Evolutionary conservation across 1,139 yeast species (phyloP), one percentile per base, ranked within the genome.

Genomic region (Spencermartinsiella ligniputridi): DNA sequence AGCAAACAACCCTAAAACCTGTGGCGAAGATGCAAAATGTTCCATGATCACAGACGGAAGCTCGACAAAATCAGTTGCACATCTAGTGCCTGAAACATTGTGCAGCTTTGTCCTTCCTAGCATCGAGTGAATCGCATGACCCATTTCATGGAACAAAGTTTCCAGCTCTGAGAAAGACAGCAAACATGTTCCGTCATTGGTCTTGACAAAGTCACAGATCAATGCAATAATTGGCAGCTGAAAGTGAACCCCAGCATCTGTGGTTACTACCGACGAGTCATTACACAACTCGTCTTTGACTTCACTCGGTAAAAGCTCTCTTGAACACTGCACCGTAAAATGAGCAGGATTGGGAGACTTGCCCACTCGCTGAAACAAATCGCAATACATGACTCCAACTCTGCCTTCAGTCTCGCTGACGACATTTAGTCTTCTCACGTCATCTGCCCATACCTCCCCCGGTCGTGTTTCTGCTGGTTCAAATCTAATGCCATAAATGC

Each of bases 91-190:
- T 19, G 95, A 83, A 13, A 92, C 83, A 60, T 90, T 94, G 61
- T 94, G 98, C 41, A 92, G 69, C 39, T 81, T 75, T 0, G 98
- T 92, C 50, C 92, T 74, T 0, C 97, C 98, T 22, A 92, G 70
- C 97, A 92, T 90, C 4, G 97, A 88, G 63, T 92, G 98, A 80
- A 92, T 85, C 1, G 98, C 98, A 66, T 92, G 99, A 1, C 99
- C 99, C 96, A 92, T 89, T 65, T 92, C 99, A 65, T 92, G 99
- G 69, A 94, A 92, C 27, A 92, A 68, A 0, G 98, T 92, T 58
- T 90, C 96, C 3, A 92, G 90, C 58, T 94, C 97, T 47, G 75
- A 79, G 49, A 87, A 72, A 6, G 83, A 72, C 35, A 92, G 67
- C 20, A 87, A 68, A 39, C 82, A 73, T 16, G 62, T 58, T 3